phyloP scores from a whole-genome alignment of 768 basidiomycete genomes.

The Termitomyces sp. region DNA sequence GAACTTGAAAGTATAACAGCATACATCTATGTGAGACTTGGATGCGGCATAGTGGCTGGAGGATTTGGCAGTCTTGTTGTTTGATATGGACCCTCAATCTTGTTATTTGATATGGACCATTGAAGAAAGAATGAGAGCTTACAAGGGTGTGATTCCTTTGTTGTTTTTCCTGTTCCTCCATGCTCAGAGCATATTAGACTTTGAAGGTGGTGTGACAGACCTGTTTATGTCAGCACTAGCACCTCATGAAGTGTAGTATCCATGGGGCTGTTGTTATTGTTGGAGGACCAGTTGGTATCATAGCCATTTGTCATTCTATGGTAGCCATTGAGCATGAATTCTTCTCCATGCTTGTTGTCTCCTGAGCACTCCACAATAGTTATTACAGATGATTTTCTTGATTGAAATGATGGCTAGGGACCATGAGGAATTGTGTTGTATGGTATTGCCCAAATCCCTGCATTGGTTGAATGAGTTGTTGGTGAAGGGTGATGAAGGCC shows the following conservation, averaged over 20 bases:
- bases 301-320: conserved; percentile 31
- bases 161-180: conserved; percentile 53
- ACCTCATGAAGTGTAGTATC: conserved; percentile 41
- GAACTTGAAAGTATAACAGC: conserved; percentile 23
- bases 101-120: too few species aligned
- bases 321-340: conserved; percentile 34
- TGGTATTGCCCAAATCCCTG: conserved; percentile 23
- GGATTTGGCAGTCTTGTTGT: conserved; percentile 15
- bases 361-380: conserved; percentile 35
- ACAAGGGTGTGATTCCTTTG: conserved; percentile 85
- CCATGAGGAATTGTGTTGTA: conserved; percentile 29
- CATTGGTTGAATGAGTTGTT: conserved; percentile 19
- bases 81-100: conserved; percentile 7
- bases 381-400: conserved; percentile 31
- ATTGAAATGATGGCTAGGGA: conserved; percentile 21
- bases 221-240: conserved; percentile 79
- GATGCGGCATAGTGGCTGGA: conserved; percentile 90
- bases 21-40: conserved; percentile 81
- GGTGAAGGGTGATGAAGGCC: conserved; percentile 23
- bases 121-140: conserved; percentile 25
- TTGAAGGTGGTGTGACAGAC: conserved; percentile 25
- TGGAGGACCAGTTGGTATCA: conserved; percentile 36
- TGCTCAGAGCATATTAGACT: conserved; percentile 16
- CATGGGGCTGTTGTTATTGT: conserved; percentile 24
- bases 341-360: conserved; percentile 26